Evolutionary conservation across 306 rosid species (phyloP).

Genomic region (Inga leiocalycina): DNA sequence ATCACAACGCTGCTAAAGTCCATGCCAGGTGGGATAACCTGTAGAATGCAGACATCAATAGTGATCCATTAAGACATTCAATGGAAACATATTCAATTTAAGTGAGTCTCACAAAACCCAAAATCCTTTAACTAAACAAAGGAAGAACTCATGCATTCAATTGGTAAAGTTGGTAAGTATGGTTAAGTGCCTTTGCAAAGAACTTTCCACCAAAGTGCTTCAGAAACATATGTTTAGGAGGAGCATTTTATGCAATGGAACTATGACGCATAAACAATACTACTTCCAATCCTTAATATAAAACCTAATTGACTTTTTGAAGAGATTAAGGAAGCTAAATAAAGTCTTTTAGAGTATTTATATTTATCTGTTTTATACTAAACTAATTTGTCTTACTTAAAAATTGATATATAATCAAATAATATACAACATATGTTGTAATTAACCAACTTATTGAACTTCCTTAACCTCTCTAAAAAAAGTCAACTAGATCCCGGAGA

Average conservation of each 20-base stretch:
- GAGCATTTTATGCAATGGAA: constrained; percentile 7
- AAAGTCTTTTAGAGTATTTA: too few species aligned
- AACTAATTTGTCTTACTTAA: too few species aligned
- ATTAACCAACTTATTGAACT: too few species aligned
- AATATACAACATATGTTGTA: too few species aligned
- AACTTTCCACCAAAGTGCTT: neutral
- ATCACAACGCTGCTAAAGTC: constrained; percentile 82
- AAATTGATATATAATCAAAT: too few species aligned
- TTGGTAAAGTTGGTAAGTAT: neutral
- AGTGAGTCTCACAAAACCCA: constrained; percentile 1
- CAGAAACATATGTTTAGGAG: constrained; percentile 2
- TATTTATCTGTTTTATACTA: too few species aligned
- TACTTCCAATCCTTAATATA: too few species aligned
- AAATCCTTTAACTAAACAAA: neutral
- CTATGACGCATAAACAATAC: neutral
- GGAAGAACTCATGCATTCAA: neutral
- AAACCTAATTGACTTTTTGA: too few species aligned
- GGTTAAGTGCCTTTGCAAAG: constrained; percentile 15
- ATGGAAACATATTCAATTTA: neutral
- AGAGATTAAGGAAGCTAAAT: too few species aligned
- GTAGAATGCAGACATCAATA: constrained; percentile 22
- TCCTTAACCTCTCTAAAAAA: too few species aligned
- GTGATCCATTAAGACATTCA: constrained; percentile 15
- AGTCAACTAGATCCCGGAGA: too few species aligned
- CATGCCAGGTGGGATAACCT: constrained; percentile 97